phyloP scores from a whole-genome alignment of 1,284 basidiomycete species.

The Ceratobasidium sp. region DNA sequence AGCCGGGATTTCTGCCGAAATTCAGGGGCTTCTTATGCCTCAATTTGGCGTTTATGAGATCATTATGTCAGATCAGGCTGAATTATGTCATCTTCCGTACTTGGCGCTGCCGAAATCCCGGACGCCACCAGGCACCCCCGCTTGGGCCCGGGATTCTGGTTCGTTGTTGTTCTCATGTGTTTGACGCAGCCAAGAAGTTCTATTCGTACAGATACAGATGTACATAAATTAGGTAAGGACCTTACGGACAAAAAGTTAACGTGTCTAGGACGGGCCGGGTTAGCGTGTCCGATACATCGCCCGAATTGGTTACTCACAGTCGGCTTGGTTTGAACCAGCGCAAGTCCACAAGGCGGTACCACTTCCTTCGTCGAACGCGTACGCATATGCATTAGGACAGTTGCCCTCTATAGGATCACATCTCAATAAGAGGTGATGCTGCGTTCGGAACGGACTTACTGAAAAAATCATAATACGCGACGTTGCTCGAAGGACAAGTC shows the following conservation, averaged over 20 bases:
- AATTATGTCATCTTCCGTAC: not conserved
- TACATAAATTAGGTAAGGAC: not conserved
- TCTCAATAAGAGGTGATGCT: not conserved
- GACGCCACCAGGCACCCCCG: not conserved
- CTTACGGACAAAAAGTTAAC: conserved; percentile 54
- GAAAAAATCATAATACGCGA: conserved; percentile 60
- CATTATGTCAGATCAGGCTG: not conserved
- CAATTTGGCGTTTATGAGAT: conserved; percentile 15
- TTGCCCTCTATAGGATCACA: conserved; percentile 32
- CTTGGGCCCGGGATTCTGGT: conserved; percentile 8
- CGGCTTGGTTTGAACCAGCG: conserved; percentile 26
- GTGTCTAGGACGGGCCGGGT: conserved; percentile 48
- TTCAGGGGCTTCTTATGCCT: not conserved
- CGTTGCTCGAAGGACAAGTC: conserved; percentile 36
- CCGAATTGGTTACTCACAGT: conserved; percentile 42
- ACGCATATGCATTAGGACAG: conserved; percentile 48
- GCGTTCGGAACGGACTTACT: conserved; percentile 45
- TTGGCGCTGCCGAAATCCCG: conserved; percentile 25
- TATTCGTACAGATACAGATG: conserved; percentile 13
- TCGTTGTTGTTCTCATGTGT: not conserved
- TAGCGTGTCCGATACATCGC: not conserved
- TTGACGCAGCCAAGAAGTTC: conserved; percentile 9
- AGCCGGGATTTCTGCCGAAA: conserved; percentile 26
- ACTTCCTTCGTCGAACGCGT: conserved; percentile 54
- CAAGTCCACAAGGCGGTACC: conserved; percentile 49